A percentile compares a stretch with the other conserved stretches of the same genome.
These are phyloP conservation scores for Theileria annulata DNA, from an alignment of 169 alveolate species.

Conservation along the genomic window DNA sequence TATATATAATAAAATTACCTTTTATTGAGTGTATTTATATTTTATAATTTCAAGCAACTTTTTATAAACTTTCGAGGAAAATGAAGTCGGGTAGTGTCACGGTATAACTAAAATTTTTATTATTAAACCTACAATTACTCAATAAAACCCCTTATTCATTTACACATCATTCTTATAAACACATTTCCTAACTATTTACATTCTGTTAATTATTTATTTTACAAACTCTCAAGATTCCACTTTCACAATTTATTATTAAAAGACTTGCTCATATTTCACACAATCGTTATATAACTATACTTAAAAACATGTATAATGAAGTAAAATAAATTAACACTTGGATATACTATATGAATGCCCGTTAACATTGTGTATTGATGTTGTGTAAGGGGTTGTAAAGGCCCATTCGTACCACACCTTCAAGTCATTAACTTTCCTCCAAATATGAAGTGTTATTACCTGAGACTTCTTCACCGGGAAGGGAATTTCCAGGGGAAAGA, in stretches of 20 bases:
- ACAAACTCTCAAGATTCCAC: neutral
- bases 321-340: neutral
- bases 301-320: neutral
- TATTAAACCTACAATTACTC: neutral
- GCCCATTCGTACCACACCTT: constrained; percentile 81
- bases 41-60: neutral
- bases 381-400: constrained; percentile 51
- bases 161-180: neutral
- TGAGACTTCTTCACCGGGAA: constrained; percentile 61
- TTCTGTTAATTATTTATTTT: neutral
- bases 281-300: neutral
- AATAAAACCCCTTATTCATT: neutral
- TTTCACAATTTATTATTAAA: neutral
- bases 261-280: neutral
- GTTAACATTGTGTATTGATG: constrained; percentile 51
- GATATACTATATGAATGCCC: constrained; percentile 39
- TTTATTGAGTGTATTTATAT: neutral
- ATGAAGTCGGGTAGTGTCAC: neutral
- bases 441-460: constrained; percentile 65
- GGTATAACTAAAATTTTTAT: neutral
- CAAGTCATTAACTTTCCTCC: constrained; percentile 71
- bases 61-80: neutral
- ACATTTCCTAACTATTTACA: neutral
- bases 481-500: constrained; percentile 69
- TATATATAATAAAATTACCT: neutral